Base-by-base conservation (phyloP, 73 alveolate genomes). In the Symbiodinium natans region DNA sequence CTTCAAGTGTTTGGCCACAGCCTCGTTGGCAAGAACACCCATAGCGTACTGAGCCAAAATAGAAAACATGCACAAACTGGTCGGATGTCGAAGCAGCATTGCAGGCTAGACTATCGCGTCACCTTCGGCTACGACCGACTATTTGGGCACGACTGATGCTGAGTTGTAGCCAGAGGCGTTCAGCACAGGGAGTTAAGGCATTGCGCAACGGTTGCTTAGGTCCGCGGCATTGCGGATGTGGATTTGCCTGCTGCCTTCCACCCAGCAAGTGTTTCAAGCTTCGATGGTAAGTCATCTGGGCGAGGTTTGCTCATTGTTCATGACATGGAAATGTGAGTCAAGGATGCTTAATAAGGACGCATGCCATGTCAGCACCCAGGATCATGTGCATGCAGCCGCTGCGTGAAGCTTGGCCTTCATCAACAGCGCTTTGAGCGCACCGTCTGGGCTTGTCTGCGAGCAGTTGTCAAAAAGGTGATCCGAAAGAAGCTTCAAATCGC, bases 101-200 rank as follows among this genome's bases (percentile, higher is more conserved):
- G 23, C 31, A 90, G 96, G 96, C 87, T 90, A 33, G 96, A 90
- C 42, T 90, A 90, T 80, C 43, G 96, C 34, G 86, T 3, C 40
- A 90, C 96, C 25, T 90, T 90, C 38, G 96, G 87, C 54, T 90
- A 68, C 40, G 96, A 90, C 87, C n/a, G 96, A n/a, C 75, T 90
- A 6, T 90, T 90, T 90, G 96, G 96, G 34, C 86, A 90, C 48
- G 95, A 15, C 82, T 23, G 13, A 54, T 8, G 8, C 82, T 85
- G 15, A 33, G 93, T 15, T 0, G 23, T 48, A n/a, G n/a, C n/a
- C n/a, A n/a, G n/a, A n/a, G n/a, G n/a, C n/a, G 59, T 46, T 13
- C 59, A 46, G 59, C 59, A 46, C 59, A 46, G 13, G 59, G 59
- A 6, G 13, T 46, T 46, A 13, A 46, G 13, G 59, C 13, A 46